phyloP scores from a whole-genome alignment of 768 basidiomycete genomes.

The Tulasnella sp. region DNA sequence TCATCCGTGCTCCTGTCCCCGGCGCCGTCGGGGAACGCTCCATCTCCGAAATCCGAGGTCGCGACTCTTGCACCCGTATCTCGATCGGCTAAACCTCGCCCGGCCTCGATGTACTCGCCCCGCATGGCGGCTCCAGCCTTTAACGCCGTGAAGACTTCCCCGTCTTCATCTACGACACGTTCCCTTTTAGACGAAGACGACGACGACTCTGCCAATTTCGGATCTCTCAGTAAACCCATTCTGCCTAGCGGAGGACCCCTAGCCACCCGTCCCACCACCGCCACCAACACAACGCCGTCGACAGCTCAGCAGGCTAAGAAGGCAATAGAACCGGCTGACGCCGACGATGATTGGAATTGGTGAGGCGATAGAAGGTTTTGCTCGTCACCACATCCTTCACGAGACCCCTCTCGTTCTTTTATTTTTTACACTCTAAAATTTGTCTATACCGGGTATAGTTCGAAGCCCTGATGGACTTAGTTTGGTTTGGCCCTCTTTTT shows the following conservation, averaged over 20 bases:
- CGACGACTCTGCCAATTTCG: neutral
- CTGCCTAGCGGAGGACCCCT: neutral
- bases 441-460: neutral
- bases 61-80: neutral
- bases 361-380: constrained; percentile 8
- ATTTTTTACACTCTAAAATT: neutral
- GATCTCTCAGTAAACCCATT: constrained; percentile 17
- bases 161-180: neutral
- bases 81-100: neutral
- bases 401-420: neutral
- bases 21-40: constrained; percentile 13
- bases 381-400: neutral
- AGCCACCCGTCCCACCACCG: constrained; percentile 11
- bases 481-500: neutral
- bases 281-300: neutral
- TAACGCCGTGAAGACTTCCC: constrained; percentile 7
- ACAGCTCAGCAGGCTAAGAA: neutral
- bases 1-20: constrained; percentile 25
- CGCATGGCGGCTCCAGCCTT: neutral
- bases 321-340: constrained; percentile 13
- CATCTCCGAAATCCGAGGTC: neutral
- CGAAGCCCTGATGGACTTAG: neutral
- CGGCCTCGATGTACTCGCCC: constrained; percentile 2
- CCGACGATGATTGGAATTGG: constrained; percentile 32
- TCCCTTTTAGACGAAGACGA: constrained; percentile 25